Percentiles rank a stretch among this genome's conserved stretches.
Evolutionary conservation across 305 asterid genomes (phyloP).

Genomic region (Plantago coronopus): DNA sequence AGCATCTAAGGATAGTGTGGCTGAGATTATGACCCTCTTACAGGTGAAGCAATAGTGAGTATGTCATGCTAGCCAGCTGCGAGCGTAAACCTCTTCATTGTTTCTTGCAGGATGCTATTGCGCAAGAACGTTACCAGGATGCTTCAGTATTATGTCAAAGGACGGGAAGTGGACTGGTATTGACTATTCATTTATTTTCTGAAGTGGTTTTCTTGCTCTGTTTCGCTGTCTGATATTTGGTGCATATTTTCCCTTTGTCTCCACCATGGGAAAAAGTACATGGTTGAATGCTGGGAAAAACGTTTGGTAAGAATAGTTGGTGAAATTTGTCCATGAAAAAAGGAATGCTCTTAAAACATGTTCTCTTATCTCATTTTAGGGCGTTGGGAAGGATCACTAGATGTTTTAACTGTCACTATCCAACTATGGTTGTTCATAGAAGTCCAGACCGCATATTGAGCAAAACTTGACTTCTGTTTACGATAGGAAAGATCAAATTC

Average conservation of each 20-base stretch:
- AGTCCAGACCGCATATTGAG: not conserved
- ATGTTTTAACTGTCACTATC: not conserved
- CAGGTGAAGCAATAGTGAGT: conserved; percentile 43
- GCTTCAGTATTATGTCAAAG: conserved; percentile 80
- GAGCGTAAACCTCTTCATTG: conserved; percentile 16
- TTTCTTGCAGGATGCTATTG: conserved; percentile 56
- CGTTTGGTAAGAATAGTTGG: too few relatives aligned
- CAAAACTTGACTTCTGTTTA: not conserved
- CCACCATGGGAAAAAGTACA: too few relatives aligned
- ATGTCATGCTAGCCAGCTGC: conserved; percentile 14
- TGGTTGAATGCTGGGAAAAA: too few relatives aligned
- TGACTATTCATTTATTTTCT: conserved; percentile 16
- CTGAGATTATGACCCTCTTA: conserved; percentile 72
- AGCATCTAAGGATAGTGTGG: conserved; percentile 68
- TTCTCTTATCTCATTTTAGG: too few relatives aligned
- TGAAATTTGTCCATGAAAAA: too few relatives aligned
- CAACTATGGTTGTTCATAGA: not conserved
- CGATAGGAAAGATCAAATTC: not conserved
- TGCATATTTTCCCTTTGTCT: not conserved
- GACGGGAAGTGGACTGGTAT: conserved; percentile 97
- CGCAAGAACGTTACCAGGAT: conserved; percentile 81
- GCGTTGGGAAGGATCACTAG: not conserved
- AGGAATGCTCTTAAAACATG: too few relatives aligned
- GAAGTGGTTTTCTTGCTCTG: not conserved
- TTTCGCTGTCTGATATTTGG: not conserved